Percentiles rank a stretch among this genome's conserved stretches.
Evolutionary conservation across 371 early-diverging fungal genomes (phyloP).

Genomic region (Cokeromyces recurvatus): DNA sequence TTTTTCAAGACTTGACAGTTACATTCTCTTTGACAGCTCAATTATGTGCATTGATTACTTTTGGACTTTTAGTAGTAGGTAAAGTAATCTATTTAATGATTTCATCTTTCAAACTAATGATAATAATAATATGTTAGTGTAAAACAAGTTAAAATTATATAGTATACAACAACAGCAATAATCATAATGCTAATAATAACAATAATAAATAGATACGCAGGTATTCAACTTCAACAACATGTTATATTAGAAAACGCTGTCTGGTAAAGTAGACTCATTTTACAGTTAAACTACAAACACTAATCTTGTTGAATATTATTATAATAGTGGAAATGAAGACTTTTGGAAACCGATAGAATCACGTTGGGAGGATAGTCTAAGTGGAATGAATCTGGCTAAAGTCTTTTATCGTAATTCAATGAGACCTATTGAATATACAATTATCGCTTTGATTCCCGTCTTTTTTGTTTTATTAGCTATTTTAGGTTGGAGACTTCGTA

Average conservation of each 20-base stretch:
- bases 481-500: slow-evolving; percentile 40
- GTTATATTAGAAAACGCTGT: slow-evolving; percentile 44
- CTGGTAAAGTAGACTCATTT: no score
- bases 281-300: no score
- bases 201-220: slow-evolving; percentile 32
- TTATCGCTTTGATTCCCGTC: slow-evolving; percentile 44
- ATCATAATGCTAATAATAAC: neutral
- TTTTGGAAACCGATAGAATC: slow-evolving; percentile 14
- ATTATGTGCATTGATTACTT: slow-evolving; percentile 31
- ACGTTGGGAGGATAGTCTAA: slow-evolving; percentile 18
- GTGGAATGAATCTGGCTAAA: slow-evolving; percentile 29
- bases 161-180: no score
- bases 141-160: no score
- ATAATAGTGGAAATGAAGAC: slow-evolving; percentile 5
- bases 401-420: slow-evolving; percentile 28
- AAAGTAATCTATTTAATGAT: slow-evolving; percentile 2
- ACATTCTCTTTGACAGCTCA: no score
- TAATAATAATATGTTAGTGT: no score
- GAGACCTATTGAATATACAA: slow-evolving; percentile 44
- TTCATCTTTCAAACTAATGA: no score
- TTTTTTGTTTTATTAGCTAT: slow-evolving; percentile 37
- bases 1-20: no score
- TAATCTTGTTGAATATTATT: no score
- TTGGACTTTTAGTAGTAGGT: slow-evolving; percentile 45
- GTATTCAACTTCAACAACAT: slow-evolving; percentile 48